phyloP scores from a whole-genome alignment of 2,329 filamentous ascomycete species.

The Fusarium tjaetaba region DNA sequence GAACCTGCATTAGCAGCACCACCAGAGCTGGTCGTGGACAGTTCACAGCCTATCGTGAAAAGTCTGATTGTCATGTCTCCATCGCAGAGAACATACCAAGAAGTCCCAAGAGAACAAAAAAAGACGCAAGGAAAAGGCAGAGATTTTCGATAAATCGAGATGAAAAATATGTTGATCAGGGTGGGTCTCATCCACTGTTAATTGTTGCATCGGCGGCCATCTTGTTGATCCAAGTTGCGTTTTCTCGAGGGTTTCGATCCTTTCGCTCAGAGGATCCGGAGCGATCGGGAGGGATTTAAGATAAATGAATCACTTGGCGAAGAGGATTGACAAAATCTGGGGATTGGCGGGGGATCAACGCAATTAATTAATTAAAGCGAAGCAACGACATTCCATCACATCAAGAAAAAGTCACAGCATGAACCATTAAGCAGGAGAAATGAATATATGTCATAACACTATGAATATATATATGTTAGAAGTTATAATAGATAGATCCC shows the following conservation, averaged over 20 bases:
- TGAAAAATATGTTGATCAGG: not conserved
- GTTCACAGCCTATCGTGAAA: slow-evolving; percentile 32
- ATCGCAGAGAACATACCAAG: slow-evolving; percentile 13
- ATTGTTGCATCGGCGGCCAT: not conserved
- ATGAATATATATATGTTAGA: slow-evolving; percentile 35
- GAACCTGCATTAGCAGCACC: slow-evolving; percentile 36
- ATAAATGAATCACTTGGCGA: slow-evolving; percentile 3
- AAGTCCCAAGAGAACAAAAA: slow-evolving; percentile 5
- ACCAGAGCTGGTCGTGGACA: slow-evolving; percentile 29
- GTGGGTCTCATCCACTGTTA: not conserved
- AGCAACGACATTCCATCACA: not conserved
- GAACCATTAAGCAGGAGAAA: slow-evolving; percentile 2
- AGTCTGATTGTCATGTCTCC: slow-evolving; percentile 13
- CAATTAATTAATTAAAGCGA: not conserved
- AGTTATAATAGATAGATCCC: slow-evolving; percentile 31
- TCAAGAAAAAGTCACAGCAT: not conserved
- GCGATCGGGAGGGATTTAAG: not conserved
- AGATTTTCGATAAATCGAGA: slow-evolving; percentile 8
- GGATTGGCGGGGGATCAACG: not conserved
- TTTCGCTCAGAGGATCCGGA: not conserved
- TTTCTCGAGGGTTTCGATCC: not conserved
- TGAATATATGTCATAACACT: slow-evolving; percentile 41
- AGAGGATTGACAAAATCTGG: not conserved
- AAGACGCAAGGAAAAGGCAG: slow-evolving; percentile 19
- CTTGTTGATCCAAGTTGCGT: not conserved